A percentile compares a stretch with the other conserved stretches of the same genome.
phyloP scores from a whole-genome alignment of 768 basidiomycete species.

The Neoboletus subvelutipes region DNA sequence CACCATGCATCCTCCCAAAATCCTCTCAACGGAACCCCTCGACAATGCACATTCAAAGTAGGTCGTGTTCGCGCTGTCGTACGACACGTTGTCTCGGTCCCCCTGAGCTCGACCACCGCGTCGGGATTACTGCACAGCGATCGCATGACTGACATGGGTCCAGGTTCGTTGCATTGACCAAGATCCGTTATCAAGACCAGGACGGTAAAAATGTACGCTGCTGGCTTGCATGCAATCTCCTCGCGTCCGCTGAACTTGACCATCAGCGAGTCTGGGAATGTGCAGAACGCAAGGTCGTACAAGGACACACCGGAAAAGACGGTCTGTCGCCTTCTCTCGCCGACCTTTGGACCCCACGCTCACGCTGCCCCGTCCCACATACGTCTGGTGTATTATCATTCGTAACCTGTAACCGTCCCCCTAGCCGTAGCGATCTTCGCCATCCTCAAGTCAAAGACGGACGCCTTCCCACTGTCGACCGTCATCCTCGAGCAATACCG shows the following conservation, averaged over 20 bases:
- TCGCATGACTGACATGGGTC: conserved; percentile 6
- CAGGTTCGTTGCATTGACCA: conserved; percentile 86
- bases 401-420: conserved; percentile 5
- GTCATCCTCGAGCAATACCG: conserved; percentile 91
- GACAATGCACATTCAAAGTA: conserved; percentile 58
- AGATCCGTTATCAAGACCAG: conserved; percentile 76
- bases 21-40: conserved; percentile 54
- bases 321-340: conserved; percentile 42
- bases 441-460: conserved; percentile 70
- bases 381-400: background rate
- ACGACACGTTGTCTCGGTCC: background rate
- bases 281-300: conserved; percentile 82
- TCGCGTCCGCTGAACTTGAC: background rate
- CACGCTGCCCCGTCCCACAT: background rate
- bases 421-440: conserved; percentile 84
- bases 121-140: background rate
- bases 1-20: conserved; percentile 43
- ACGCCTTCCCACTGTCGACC: conserved; percentile 71
- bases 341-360: conserved; percentile 28
- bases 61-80: conserved; percentile 14
- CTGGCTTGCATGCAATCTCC: background rate
- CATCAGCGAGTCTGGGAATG: conserved; percentile 83
- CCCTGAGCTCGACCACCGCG: conserved; percentile 42
- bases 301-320: conserved; percentile 76
- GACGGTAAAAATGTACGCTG: conserved; percentile 64